A percentile compares a stretch with the other conserved stretches of the same genome.
Evolutionary conservation across 2,329 filamentous ascomycete species (phyloP).

Genomic region (Aspergillus quadrilineatus): DNA sequence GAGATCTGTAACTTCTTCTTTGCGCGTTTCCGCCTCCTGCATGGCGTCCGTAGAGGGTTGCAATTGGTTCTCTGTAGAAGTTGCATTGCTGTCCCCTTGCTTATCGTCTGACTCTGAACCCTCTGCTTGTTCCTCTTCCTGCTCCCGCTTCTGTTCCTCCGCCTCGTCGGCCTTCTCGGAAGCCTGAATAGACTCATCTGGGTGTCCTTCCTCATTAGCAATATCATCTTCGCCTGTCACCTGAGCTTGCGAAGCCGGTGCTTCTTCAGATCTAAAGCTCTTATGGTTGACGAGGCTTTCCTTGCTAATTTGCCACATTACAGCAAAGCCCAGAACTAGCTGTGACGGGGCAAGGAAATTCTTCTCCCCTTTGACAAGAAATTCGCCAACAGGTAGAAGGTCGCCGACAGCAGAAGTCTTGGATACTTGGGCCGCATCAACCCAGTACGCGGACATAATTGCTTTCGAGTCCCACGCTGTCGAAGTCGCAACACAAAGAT

Average conservation of each 20-base stretch:
- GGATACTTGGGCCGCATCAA: slow-evolving; percentile 81
- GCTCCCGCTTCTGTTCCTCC: slow-evolving; percentile 16
- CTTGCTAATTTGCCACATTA: slow-evolving; percentile 85
- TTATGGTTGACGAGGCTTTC: slow-evolving; percentile 79
- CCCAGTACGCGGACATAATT: slow-evolving; percentile 95
- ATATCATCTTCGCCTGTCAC: slow-evolving; percentile 26
- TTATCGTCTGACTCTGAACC: background rate
- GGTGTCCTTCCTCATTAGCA: slow-evolving; percentile 27
- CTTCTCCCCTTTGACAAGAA: slow-evolving; percentile 81
- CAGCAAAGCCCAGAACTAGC: slow-evolving; percentile 79
- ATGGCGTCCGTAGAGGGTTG: slow-evolving; percentile 20
- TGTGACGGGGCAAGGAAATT: slow-evolving; percentile 87
- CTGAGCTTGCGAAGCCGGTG: slow-evolving; percentile 18
- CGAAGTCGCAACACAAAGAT: slow-evolving; percentile 78
- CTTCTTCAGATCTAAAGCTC: slow-evolving; percentile 64
- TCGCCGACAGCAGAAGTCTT: slow-evolving; percentile 80
- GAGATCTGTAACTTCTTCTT: slow-evolving; percentile 27
- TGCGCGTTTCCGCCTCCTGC: slow-evolving; percentile 25
- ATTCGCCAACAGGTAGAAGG: slow-evolving; percentile 73
- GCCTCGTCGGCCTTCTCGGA: slow-evolving; percentile 21
- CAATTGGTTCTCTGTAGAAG: slow-evolving; percentile 19
- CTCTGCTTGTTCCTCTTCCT: slow-evolving; percentile 22
- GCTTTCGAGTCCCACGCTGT: slow-evolving; percentile 96
- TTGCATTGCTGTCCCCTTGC: background rate
- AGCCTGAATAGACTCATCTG: background rate